Conservation (phyloP, 495 filamentous ascomycete species). For the Aspergillus ostianus region DNA sequence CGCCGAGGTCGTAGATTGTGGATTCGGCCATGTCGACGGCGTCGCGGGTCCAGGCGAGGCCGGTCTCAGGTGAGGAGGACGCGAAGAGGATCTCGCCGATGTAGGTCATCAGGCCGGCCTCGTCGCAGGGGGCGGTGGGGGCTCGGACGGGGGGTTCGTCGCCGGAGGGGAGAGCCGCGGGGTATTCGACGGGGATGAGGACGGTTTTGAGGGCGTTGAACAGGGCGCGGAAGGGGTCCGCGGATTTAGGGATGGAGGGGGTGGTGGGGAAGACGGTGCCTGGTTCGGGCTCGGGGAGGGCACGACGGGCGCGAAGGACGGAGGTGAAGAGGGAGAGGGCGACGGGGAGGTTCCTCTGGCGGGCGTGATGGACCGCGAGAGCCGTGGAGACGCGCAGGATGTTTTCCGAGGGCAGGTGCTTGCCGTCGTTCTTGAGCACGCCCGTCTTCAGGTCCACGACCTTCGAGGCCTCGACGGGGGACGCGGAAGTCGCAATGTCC, state of each 20-base stretch:
- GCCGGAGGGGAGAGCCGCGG: slow-evolving; percentile 62
- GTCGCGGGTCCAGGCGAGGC: slow-evolving; percentile 81
- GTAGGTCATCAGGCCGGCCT: slow-evolving; percentile 81
- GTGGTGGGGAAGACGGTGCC: slow-evolving; percentile 34
- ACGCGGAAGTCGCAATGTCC: slow-evolving; percentile 59
- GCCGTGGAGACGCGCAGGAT: slow-evolving; percentile 71
- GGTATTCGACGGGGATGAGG: slow-evolving; percentile 57
- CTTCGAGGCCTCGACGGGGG: slow-evolving; percentile 40
- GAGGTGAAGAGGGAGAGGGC: slow-evolving; percentile 88
- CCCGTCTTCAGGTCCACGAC: slow-evolving; percentile 61
- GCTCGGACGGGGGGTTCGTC: slow-evolving; percentile 60
- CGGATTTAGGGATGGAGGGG: slow-evolving; percentile 57
- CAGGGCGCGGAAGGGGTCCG: slow-evolving; percentile 45
- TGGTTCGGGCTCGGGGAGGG: slow-evolving; percentile 30
- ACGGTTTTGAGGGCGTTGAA: slow-evolving; percentile 38
- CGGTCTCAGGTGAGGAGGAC: slow-evolving; percentile 57
- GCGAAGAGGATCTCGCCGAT: slow-evolving; percentile 93
- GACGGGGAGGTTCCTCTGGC: slow-evolving; percentile 53
- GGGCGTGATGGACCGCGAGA: slow-evolving; percentile 73
- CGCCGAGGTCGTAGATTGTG: slow-evolving; percentile 35
- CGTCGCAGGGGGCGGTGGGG: slow-evolving; percentile 66
- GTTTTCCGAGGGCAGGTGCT: slow-evolving; percentile 61
- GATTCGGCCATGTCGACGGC: slow-evolving; percentile 68
- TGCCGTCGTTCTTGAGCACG: slow-evolving; percentile 53
- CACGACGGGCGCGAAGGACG: slow-evolving; percentile 69